Base-by-base conservation (phyloP, 257 asterid species). In the Gentiana dahurica region DNA sequence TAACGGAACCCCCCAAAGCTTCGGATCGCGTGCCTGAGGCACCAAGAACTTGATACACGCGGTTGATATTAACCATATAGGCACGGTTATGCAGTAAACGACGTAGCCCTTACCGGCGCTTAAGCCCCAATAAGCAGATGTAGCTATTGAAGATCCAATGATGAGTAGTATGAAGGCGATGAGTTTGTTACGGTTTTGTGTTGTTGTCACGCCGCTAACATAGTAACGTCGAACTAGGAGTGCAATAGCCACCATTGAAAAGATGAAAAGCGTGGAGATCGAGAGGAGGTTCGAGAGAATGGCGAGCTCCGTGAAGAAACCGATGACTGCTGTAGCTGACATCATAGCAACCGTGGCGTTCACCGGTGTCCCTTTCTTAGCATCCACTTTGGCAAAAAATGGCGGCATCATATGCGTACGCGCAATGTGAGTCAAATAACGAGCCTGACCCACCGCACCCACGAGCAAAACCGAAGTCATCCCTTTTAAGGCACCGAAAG, bases 361-460 rank as follows among this genome's bases (percentile, higher is more conserved):
- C 41, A 81, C 57, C 0, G 90, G 94, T 2, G 94, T 84, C 38
- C 83, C 83, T 0, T 87, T 84, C 54, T 65, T 79, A 34, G 68
- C 65, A 35, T 81, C 62, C 3, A 84, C 90, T 44, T 67, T 65
- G 0, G 83, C 85, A 11, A 84, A 77, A 90, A 87, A 81, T 0
- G 94, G 90, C 8, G 90, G 94, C 79, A 84, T 69, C 90, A 79
- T 77, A 33, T 81, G 90, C 0, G 90, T 73, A 5, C 94, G 83
- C 1, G 87, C 79, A 10, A 84, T 81, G 66, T 81, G 90, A 2
- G 85, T 79, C n/a, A 84, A 67, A 52, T 84, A 81, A 12, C 94
- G 90, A 1, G 94, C 90, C 62, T 81, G 90, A 4, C 90, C 94
- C 7, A 84, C 87, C 0, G 85, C 80, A 0, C 83, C 53, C 4